A percentile compares a stretch with the other conserved stretches of the same genome.
Evolutionary conservation across 2,329 filamentous ascomycete species (phyloP).

Genomic region (Exophiala sp.): DNA sequence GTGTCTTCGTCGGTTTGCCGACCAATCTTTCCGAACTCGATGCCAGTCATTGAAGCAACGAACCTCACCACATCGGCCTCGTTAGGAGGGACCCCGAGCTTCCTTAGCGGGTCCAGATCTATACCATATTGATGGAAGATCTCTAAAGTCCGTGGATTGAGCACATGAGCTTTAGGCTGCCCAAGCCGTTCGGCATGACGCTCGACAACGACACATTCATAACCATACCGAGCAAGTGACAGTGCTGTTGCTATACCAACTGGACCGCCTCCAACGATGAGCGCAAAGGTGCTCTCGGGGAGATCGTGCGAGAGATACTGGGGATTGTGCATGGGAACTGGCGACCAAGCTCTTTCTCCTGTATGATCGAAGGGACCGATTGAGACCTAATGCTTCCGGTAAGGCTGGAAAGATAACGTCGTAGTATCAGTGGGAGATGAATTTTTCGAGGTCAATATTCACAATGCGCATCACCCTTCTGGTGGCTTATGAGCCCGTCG

Average conservation of each 20-base stretch:
- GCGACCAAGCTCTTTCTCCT: too few relatives aligned
- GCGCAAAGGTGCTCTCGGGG: background rate
- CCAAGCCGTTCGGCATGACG: conserved; percentile 27
- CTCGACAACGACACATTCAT: conserved; percentile 23
- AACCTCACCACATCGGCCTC: conserved; percentile 1
- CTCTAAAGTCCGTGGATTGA: conserved; percentile 30
- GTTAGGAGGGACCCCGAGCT: background rate
- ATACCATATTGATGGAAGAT: conserved; percentile 30
- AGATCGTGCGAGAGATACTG: background rate
- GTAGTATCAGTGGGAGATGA: too few relatives aligned
- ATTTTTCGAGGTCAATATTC: too few relatives aligned
- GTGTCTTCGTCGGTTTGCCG: conserved; percentile 15
- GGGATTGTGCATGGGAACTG: too few relatives aligned
- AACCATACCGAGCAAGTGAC: conserved; percentile 10
- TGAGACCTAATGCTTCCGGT: too few relatives aligned
- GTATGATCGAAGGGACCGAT: too few relatives aligned
- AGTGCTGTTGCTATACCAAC: conserved; percentile 42
- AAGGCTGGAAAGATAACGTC: too few relatives aligned
- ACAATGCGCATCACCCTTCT: too few relatives aligned
- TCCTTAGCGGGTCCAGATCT: conserved; percentile 5
- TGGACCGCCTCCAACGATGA: conserved; percentile 46
- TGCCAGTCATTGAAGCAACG: conserved; percentile 6
- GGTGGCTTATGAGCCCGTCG: too few relatives aligned
- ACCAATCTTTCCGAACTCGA: conserved; percentile 2
- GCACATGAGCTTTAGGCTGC: conserved; percentile 31